Evolutionary conservation across 2,329 filamentous ascomycete genomes (phyloP).

Genomic region (Cercospora berteroae): DNA sequence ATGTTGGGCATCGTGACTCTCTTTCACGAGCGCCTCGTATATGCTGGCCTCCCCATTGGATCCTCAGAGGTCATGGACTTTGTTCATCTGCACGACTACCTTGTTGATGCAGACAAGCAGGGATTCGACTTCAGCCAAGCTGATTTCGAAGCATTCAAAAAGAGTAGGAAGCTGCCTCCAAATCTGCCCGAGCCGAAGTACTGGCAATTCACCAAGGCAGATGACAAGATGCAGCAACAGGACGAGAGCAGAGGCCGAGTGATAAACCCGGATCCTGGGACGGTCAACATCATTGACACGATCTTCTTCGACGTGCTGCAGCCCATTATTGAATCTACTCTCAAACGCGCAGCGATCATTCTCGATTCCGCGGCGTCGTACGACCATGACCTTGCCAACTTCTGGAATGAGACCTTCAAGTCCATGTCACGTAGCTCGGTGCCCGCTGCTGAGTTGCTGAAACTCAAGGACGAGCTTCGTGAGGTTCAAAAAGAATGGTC

Average conservation of each 20-base stretch:
- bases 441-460: conserved; percentile 10
- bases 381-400: conserved; percentile 12
- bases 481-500: conserved; percentile 7
- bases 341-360: conserved; percentile 17
- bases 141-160: conserved; percentile 52
- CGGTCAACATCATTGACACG: conserved; percentile 59
- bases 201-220: conserved; percentile 26
- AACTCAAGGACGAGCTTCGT: conserved; percentile 8
- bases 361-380: background rate
- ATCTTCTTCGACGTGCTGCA: conserved; percentile 41
- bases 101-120: conserved; percentile 49
- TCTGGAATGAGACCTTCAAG: conserved; percentile 11
- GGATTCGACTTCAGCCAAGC: conserved; percentile 50
- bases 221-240: conserved; percentile 30
- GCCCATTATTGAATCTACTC: conserved; percentile 24
- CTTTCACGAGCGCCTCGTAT: conserved; percentile 63
- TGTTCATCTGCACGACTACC: conserved; percentile 45
- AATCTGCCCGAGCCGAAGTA: conserved; percentile 41
- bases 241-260: conserved; percentile 13
- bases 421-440: background rate
- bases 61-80: conserved; percentile 25
- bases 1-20: conserved; percentile 64
- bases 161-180: conserved; percentile 50
- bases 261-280: background rate
- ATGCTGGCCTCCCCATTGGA: conserved; percentile 39